phyloP scores from a whole-genome alignment of 2,329 filamentous ascomycete species.

The Emergomyces africanus region DNA sequence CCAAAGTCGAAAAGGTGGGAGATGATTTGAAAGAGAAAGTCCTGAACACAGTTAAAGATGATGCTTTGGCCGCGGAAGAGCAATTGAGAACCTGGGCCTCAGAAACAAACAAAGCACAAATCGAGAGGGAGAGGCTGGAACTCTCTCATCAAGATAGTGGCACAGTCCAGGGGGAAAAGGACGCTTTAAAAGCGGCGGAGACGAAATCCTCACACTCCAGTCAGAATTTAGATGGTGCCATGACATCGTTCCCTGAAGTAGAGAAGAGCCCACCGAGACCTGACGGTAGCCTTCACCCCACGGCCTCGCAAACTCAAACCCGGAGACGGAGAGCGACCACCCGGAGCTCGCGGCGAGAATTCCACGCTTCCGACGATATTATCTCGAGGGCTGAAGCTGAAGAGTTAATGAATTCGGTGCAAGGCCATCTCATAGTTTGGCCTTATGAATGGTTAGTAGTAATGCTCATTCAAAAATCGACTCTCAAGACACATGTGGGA shows the following conservation, averaged over 20 bases:
- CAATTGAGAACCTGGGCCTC: conserved; percentile 22
- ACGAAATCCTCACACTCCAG: conserved; percentile 14
- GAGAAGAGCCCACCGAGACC: conserved; percentile 20
- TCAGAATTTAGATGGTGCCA: conserved; percentile 15
- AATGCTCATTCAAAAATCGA: neutral
- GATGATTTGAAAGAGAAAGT: conserved; percentile 22
- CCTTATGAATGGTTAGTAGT: conserved; percentile 71
- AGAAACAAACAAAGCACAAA: conserved; percentile 21
- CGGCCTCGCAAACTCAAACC: conserved; percentile 19
- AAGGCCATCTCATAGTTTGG: conserved; percentile 82
- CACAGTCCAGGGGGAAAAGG: conserved; percentile 32
- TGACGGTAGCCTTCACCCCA: conserved; percentile 23
- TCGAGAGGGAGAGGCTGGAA: conserved; percentile 22
- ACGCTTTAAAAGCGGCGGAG: conserved; percentile 20
- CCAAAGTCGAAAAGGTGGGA: conserved; percentile 14
- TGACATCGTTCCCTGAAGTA: conserved; percentile 12
- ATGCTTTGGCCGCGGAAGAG: conserved; percentile 17
- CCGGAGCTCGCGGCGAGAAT: conserved; percentile 34
- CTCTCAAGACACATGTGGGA: neutral
- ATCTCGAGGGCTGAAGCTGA: conserved; percentile 65
- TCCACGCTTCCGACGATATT: conserved; percentile 56
- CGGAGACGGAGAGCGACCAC: conserved; percentile 34
- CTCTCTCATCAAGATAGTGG: conserved; percentile 18
- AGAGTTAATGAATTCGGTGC: conserved; percentile 64
- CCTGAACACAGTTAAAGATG: conserved; percentile 15